Percentiles rank a stretch among this genome's conserved stretches.
phyloP scores from a whole-genome alignment of 139 green algal species.

The Chlorella sp. region DNA sequence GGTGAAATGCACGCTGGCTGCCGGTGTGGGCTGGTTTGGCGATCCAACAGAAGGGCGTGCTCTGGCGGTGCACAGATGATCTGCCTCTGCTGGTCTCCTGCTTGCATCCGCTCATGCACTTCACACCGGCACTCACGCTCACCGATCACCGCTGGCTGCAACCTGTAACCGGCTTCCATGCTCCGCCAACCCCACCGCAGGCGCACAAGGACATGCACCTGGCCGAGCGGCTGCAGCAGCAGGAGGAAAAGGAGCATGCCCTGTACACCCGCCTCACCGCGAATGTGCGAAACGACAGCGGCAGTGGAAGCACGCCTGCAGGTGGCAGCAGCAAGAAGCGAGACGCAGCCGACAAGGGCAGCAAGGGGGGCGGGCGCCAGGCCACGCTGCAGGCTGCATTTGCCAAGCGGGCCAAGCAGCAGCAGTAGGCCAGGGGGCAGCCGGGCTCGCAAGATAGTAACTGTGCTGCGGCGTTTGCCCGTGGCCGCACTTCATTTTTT shows the following conservation, averaged over 20 bases:
- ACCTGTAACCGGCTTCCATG: not conserved
- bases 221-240: not conserved
- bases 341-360: not conserved
- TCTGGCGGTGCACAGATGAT: too few relatives aligned
- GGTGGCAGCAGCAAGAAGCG: not conserved
- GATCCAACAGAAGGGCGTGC: too few relatives aligned
- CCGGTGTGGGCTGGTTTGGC: too few relatives aligned
- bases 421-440: not conserved
- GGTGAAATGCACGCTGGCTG: too few relatives aligned
- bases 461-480: too few relatives aligned
- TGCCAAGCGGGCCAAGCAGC: not conserved
- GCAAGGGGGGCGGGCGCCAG: not conserved
- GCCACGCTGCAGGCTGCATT: not conserved
- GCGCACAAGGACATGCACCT: slow-evolving; percentile 2
- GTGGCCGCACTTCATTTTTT: too few relatives aligned
- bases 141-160: too few relatives aligned
- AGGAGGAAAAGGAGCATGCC: slow-evolving; percentile 11
- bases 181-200: not conserved
- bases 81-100: too few relatives aligned
- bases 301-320: too few relatives aligned
- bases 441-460: too few relatives aligned
- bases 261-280: not conserved
- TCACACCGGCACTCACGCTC: too few relatives aligned
- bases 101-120: too few relatives aligned
- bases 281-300: not conserved